Evolutionary conservation across 1,284 basidiomycete species (phyloP).

Genomic region (Irpex sp.): DNA sequence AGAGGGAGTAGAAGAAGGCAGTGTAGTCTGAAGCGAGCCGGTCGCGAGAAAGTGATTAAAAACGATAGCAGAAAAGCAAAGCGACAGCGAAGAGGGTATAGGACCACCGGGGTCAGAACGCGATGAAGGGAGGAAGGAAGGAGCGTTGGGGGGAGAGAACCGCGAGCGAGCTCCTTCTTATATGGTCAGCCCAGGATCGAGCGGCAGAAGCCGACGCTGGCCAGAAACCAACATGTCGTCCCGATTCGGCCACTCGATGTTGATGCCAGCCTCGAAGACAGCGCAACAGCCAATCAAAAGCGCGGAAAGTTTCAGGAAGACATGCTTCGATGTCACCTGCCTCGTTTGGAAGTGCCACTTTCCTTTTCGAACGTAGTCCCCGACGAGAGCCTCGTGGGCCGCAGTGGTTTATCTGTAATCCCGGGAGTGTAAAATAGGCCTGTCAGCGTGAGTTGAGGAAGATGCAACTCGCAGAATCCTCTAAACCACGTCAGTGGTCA

Average conservation of each 20-base stretch:
- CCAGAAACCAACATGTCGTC: background rate
- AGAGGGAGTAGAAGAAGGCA: slow-evolving; percentile 5
- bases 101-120: slow-evolving; percentile 26
- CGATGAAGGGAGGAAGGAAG: slow-evolving; percentile 14
- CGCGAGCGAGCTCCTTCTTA: slow-evolving; percentile 14
- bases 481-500: too few relatives aligned
- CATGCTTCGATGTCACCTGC: background rate
- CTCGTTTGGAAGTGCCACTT: background rate
- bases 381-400: background rate
- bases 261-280: background rate
- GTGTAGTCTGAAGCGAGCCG: slow-evolving; percentile 16
- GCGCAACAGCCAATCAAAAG: background rate
- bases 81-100: slow-evolving; percentile 19
- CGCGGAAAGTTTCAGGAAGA: background rate
- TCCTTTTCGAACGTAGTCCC: background rate
- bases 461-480: too few relatives aligned
- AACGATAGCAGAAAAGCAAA: slow-evolving; percentile 21
- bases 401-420: too few relatives aligned
- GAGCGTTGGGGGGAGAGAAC: slow-evolving; percentile 14
- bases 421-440: too few relatives aligned
- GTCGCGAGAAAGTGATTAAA: slow-evolving; percentile 14
- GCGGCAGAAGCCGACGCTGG: slow-evolving; percentile 1
- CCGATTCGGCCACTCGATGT: background rate
- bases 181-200: slow-evolving; percentile 4
- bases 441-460: too few relatives aligned